Conservation (phyloP, 768 basidiomycete species). For the Mycena metata region DNA sequence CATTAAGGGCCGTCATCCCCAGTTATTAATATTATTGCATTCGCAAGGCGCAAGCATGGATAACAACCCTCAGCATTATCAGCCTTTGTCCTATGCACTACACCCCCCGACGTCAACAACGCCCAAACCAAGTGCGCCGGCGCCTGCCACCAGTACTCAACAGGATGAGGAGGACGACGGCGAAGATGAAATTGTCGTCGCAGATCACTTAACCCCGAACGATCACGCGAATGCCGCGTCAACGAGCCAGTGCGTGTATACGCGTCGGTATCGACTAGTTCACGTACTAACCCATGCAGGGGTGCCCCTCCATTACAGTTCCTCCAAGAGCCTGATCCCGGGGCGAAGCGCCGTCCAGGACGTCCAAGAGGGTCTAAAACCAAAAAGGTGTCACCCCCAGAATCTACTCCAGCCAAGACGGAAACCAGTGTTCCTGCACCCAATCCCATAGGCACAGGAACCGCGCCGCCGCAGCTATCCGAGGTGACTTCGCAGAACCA, state of each 20-base stretch:
- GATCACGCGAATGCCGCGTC: constrained; percentile 58
- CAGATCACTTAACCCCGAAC: constrained; percentile 71
- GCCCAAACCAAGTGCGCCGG: constrained; percentile 42
- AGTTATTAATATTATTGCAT: constrained; percentile 26
- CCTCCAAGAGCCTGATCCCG: constrained; percentile 52
- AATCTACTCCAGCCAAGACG: constrained; percentile 4
- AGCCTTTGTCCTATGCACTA: constrained; percentile 84
- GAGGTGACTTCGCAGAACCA: constrained; percentile 46
- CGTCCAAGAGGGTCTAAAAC: constrained; percentile 87
- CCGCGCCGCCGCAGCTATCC: constrained; percentile 57
- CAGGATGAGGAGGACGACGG: constrained; percentile 77
- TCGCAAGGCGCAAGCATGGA: constrained; percentile 55
- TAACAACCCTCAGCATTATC: constrained; percentile 86
- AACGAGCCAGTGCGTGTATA: constrained; percentile 48
- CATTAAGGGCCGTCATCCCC: constrained; percentile 25
- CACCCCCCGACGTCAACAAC: constrained; percentile 63
- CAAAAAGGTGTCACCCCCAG: constrained; percentile 55
- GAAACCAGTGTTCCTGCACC: constrained; percentile 24
- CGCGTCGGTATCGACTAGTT: background rate
- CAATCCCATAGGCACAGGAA: constrained; percentile 28
- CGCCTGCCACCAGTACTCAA: constrained; percentile 19
- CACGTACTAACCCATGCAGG: constrained; percentile 10
- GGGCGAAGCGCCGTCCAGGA: constrained; percentile 78
- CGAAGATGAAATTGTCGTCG: constrained; percentile 80
- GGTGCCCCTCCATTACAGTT: constrained; percentile 37